Evolutionary conservation across 148 eudicot species (phyloP).

Genomic region (Bassia scoparia): DNA sequence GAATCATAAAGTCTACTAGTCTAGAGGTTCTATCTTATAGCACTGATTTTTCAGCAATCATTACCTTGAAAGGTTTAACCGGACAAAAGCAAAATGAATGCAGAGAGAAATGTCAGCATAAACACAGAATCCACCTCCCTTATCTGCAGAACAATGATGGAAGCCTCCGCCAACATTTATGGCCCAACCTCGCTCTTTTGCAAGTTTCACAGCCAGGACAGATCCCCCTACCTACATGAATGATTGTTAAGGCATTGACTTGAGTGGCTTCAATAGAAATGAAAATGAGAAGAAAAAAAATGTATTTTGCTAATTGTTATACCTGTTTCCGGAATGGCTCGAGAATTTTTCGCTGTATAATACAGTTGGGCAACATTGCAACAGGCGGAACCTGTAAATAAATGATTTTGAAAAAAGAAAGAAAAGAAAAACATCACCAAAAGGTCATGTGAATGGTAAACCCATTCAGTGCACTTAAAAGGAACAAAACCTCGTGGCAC

Average conservation of each 20-base stretch:
- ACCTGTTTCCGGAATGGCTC: conserved; percentile 90
- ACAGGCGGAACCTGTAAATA: conserved; percentile 79
- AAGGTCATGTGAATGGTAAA: too few relatives aligned
- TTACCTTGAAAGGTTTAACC: conserved; percentile 66
- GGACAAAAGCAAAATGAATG: conserved; percentile 70
- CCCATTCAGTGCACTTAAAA: not conserved
- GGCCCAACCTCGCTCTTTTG: conserved; percentile 93
- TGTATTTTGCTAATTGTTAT: not conserved
- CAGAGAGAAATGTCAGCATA: conserved; percentile 90
- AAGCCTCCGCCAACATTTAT: conserved; percentile 98
- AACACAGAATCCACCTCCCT: conserved; percentile 92
- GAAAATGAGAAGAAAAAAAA: conserved; percentile 6
- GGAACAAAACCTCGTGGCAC: not conserved
- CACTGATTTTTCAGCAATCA: not conserved
- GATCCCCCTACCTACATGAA: conserved; percentile 76
- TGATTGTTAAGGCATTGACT: not conserved
- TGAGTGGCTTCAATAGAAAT: not conserved
- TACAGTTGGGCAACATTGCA: conserved; percentile 70
- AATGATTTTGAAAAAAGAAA: not conserved
- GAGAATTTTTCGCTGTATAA: conserved; percentile 71
- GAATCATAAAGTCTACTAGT: not conserved
- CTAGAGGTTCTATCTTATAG: not conserved
- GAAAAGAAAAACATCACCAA: not conserved
- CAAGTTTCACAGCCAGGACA: conserved; percentile 83
- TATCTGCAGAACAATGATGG: conserved; percentile 83